phyloP scores from a whole-genome alignment of 192 early-diverging fungal genomes.

The Entomortierella lignicola region DNA sequence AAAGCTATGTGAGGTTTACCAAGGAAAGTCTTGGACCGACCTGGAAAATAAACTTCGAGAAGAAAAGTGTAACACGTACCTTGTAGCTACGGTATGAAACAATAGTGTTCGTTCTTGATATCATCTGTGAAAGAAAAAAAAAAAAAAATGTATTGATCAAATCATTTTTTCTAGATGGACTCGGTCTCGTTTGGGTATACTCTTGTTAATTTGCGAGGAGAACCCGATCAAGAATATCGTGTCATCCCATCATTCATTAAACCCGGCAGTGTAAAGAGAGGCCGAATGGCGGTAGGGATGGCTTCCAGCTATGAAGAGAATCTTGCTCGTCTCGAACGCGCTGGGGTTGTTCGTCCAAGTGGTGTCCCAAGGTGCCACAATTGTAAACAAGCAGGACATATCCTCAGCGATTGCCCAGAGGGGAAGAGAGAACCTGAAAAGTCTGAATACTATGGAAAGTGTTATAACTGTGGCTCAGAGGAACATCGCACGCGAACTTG shows the following conservation, averaged over 20 bases:
- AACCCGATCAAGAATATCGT: slow-evolving; percentile 31
- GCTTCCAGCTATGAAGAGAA: slow-evolving; percentile 41
- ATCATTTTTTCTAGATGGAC: slow-evolving; percentile 16
- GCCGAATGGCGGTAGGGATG: slow-evolving; percentile 37
- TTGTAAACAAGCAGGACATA: slow-evolving; percentile 65
- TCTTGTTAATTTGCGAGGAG: slow-evolving; percentile 29
- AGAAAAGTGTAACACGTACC: slow-evolving; percentile 44
- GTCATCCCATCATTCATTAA: slow-evolving; percentile 42
- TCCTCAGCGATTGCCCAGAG: slow-evolving; percentile 53
- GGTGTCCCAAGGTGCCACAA: slow-evolving; percentile 56
- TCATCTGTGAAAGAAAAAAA: too few species aligned
- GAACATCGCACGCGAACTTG: slow-evolving; percentile 65
- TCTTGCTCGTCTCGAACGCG: slow-evolving; percentile 13
- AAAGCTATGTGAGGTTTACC: slow-evolving; percentile 13
- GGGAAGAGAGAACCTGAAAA: slow-evolving; percentile 22
- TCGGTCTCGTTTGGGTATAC: slow-evolving; percentile 44
- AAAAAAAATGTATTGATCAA: neutral
- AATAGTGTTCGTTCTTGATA: neutral
- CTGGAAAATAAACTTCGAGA: slow-evolving; percentile 32
- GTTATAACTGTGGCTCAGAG: slow-evolving; percentile 56
- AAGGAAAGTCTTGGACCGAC: slow-evolving; percentile 18
- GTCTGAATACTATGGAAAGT: slow-evolving; percentile 50
- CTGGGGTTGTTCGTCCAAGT: slow-evolving; percentile 36
- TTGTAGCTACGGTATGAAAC: slow-evolving; percentile 26
- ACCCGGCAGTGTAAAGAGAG: slow-evolving; percentile 32